Evolutionary conservation across 2,329 filamentous ascomycete species (phyloP).

Genomic region (Colletotrichum filicis): DNA sequence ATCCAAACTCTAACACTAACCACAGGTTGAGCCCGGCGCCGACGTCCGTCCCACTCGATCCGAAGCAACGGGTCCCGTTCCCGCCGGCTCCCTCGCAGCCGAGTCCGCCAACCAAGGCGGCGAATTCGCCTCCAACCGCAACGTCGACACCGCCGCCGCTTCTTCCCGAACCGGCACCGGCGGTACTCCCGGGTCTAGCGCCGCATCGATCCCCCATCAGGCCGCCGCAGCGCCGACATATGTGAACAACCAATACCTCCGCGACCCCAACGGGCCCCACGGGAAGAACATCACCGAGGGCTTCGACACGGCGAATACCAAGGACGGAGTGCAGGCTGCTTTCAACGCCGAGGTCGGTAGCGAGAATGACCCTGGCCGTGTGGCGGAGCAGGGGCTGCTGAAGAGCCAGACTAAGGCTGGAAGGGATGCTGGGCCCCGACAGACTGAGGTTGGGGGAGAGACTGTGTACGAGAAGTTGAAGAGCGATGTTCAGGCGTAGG

Average conservation of each 20-base stretch:
- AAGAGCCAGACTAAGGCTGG: slow-evolving; percentile 38
- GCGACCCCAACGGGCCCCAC: slow-evolving; percentile 49
- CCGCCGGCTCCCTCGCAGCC: slow-evolving; percentile 78
- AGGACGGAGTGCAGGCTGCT: slow-evolving; percentile 51
- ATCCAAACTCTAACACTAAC: slow-evolving; percentile 26
- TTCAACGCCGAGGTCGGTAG: slow-evolving; percentile 57
- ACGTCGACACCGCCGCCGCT: slow-evolving; percentile 57
- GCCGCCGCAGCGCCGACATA: slow-evolving; percentile 51
- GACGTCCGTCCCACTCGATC: slow-evolving; percentile 58
- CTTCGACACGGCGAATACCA: slow-evolving; percentile 45
- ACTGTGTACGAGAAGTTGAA: slow-evolving; percentile 46
- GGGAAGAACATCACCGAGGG: slow-evolving; percentile 55
- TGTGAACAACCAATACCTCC: slow-evolving; percentile 46
- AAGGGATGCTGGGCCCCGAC: slow-evolving; percentile 41
- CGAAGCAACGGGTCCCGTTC: slow-evolving; percentile 73
- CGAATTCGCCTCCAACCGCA: slow-evolving; percentile 69
- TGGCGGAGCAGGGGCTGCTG: slow-evolving; percentile 56
- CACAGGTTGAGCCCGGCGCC: slow-evolving; percentile 57
- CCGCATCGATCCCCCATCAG: slow-evolving; percentile 27
- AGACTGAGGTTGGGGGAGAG: slow-evolving; percentile 40
- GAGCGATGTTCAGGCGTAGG: slow-evolving; percentile 31
- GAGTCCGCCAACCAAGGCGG: slow-evolving; percentile 74
- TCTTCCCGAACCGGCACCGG: slow-evolving; percentile 1
- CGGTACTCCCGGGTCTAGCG: slow-evolving; percentile 19
- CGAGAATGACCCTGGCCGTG: slow-evolving; percentile 57